Evolutionary conservation across 257 asterid genomes (phyloP), one percentile per base, ranked within the genome.

Genomic region (Solanum virginianum): DNA sequence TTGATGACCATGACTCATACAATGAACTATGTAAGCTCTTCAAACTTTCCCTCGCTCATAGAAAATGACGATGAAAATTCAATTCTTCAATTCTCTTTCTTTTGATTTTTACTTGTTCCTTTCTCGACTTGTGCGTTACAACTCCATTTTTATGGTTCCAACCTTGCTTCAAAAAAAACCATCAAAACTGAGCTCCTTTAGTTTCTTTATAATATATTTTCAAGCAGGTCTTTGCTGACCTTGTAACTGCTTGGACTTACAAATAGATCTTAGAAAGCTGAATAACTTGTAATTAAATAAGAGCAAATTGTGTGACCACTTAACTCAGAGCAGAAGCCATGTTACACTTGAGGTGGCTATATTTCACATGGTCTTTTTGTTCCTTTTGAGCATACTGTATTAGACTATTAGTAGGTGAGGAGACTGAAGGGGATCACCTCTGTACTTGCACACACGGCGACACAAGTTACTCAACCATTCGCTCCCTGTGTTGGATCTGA

Each of bases 1-100:
- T 96, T 71, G 98, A 96, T 91, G 86, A 90, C 87, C 98, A 87
- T 81, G 99, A 95, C 88, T 96, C 98, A 3, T 96, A 95, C 88
- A 88, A 94, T 69, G 98, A 94, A 88, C 95, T 96, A 74, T 96
- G 98, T 96, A 90, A 91, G 99, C 90, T 84, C 80, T 83, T 87
- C 86, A 68, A 54, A 80, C 56, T 71, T 43, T 13, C n/a, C 36
- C 62, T 51, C 82, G 2, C 26, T 77, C 22, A 26, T 6, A 16
- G 45, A 63, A 49, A 51, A 26, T 15, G 63, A 15, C 47, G 24
- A 51, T 65, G 54, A 26, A 47, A 39, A 83, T 16, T 83, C 14
- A 47, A 26, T 24, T 45, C 14, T 65, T 26, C 60, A 22, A 45
- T 82, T 20, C 24, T 15, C 45, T 24, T 6, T 51, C 47, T 51